Conservation (phyloP, 352 stramenopile species). For the Thraustochytrium sp. region DNA sequence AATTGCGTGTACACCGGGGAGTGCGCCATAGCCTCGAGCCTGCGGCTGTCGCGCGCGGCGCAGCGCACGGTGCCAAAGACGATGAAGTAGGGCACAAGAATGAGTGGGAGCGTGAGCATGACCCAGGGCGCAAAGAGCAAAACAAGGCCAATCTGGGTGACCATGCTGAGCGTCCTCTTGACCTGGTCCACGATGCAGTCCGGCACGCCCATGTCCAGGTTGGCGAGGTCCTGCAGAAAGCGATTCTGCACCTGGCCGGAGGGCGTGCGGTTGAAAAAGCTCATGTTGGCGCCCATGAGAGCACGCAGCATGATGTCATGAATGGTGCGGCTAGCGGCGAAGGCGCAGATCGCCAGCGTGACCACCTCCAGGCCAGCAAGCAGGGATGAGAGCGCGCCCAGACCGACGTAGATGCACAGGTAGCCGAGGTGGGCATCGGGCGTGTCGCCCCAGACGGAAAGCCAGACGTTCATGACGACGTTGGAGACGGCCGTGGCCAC, state of each 20-base stretch:
- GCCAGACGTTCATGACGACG: slow-evolving; percentile 41
- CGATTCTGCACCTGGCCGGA: slow-evolving; percentile 43
- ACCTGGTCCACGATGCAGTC: slow-evolving; percentile 38
- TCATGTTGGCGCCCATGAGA: slow-evolving; percentile 66
- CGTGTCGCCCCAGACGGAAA: background rate
- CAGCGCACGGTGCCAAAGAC: slow-evolving; percentile 47
- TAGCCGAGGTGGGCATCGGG: background rate
- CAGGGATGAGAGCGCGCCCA: background rate
- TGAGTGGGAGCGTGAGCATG: slow-evolving; percentile 40
- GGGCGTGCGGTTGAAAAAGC: slow-evolving; percentile 43
- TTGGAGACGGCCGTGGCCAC: background rate
- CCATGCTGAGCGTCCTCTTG: slow-evolving; percentile 31
- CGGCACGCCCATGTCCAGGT: slow-evolving; percentile 22
- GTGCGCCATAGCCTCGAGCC: slow-evolving; percentile 48
- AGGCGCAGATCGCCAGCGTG: slow-evolving; percentile 52
- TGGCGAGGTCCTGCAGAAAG: slow-evolving; percentile 30
- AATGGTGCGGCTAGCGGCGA: slow-evolving; percentile 52
- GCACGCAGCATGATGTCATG: slow-evolving; percentile 61
- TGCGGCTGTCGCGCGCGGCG: slow-evolving; percentile 48
- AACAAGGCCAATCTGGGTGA: slow-evolving; percentile 34
- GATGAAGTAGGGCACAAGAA: slow-evolving; percentile 48
- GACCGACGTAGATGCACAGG: slow-evolving; percentile 31
- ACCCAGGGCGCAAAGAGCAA: slow-evolving; percentile 34
- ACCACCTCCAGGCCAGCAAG: background rate
- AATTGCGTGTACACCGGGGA: slow-evolving; percentile 50